Percentiles rank a stretch among this genome's conserved stretches.
Evolutionary conservation across 2,329 filamentous ascomycete genomes (phyloP).

Genomic region (Aschersonia sp.): DNA sequence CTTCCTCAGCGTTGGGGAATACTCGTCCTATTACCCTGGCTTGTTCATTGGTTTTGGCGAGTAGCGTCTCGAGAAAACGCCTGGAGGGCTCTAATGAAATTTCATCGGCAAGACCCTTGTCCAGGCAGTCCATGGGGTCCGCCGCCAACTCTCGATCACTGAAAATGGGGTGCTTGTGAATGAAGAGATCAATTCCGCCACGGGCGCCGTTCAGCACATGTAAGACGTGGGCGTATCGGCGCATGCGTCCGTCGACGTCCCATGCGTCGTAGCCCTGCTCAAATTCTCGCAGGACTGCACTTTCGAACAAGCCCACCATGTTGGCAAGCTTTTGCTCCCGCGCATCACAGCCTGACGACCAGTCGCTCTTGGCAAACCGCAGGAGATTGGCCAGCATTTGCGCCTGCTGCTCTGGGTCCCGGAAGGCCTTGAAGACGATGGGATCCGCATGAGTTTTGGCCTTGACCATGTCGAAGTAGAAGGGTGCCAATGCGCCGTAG

Average conservation of each 20-base stretch:
- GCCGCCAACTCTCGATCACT: conserved; percentile 50
- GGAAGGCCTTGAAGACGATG: conserved; percentile 72
- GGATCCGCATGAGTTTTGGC: conserved; percentile 65
- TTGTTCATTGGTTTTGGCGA: conserved; percentile 70
- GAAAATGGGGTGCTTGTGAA: conserved; percentile 79
- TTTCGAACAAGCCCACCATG: conserved; percentile 77
- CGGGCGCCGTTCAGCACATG: conserved; percentile 67
- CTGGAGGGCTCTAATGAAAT: conserved; percentile 70
- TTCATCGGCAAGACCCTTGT: conserved; percentile 46
- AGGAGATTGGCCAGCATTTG: conserved; percentile 73
- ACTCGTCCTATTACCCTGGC: conserved; percentile 64
- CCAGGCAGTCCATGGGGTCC: conserved; percentile 69
- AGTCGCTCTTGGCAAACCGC: conserved; percentile 68
- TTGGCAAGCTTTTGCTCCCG: conserved; percentile 57
- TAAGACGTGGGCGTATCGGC: conserved; percentile 74
- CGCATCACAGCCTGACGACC: conserved; percentile 55
- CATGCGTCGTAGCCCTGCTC: conserved; percentile 80
- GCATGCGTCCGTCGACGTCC: conserved; percentile 82
- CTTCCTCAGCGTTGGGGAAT: conserved; percentile 56
- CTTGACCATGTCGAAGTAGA: conserved; percentile 69
- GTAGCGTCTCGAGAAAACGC: conserved; percentile 63
- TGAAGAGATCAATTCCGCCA: conserved; percentile 68
- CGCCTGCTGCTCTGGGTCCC: conserved; percentile 80
- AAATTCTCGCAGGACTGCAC: conserved; percentile 79
- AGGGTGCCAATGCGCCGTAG: conserved; percentile 75